phyloP scores from a whole-genome alignment of 1,284 basidiomycete genomes.

The Coniferiporia sulphurascens region DNA sequence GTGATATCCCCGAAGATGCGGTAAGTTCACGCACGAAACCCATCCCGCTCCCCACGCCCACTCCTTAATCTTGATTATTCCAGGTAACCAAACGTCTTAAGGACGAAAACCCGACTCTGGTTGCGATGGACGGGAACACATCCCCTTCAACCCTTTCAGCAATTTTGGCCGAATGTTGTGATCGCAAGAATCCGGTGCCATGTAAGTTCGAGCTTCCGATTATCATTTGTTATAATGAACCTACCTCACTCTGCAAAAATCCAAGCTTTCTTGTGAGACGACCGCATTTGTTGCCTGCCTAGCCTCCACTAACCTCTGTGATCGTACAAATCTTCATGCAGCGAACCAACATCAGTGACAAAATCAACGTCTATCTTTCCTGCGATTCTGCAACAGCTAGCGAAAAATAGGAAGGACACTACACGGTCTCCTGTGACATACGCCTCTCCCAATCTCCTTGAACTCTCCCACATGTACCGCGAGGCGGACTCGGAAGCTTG shows the following conservation, averaged over 20 bases:
- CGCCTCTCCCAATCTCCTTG: conserved; percentile 76
- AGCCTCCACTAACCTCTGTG: neutral
- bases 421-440: conserved; percentile 52
- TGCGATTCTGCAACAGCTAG: conserved; percentile 41
- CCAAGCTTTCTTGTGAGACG: conserved; percentile 18
- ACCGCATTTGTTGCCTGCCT: neutral
- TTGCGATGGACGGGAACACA: conserved; percentile 85
- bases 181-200: conserved; percentile 40
- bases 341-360: conserved; percentile 83
- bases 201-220: conserved; percentile 38
- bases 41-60: conserved; percentile 1
- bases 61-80: conserved; percentile 32
- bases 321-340: conserved; percentile 26
- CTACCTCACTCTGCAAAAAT: neutral
- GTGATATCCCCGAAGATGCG: conserved; percentile 41
- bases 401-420: conserved; percentile 21
- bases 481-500: conserved; percentile 40
- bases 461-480: conserved; percentile 65
- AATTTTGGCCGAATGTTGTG: conserved; percentile 21
- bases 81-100: conserved; percentile 24
- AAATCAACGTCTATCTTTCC: conserved; percentile 74
- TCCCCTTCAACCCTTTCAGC: conserved; percentile 30
- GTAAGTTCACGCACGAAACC: conserved; percentile 33
- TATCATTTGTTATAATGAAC: neutral
- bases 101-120: conserved; percentile 44